Base-by-base conservation (phyloP, 2,329 filamentous ascomycete species). In the Botrytis fabae region DNA sequence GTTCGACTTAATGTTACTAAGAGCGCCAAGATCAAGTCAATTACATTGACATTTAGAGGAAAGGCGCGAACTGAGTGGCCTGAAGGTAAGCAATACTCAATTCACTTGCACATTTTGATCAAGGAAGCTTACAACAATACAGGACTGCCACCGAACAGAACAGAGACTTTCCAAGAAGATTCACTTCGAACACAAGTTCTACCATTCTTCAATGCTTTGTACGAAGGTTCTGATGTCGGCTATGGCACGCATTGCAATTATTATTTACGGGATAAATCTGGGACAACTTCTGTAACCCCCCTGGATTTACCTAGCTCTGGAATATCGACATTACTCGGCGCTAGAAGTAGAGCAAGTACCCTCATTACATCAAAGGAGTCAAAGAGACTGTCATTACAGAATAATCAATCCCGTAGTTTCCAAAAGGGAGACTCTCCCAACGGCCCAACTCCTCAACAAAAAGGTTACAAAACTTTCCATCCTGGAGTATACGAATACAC, bases 61-160 rank as follows among this genome's bases (percentile, higher is more conserved):
- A 92, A 90, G 80, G 93, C 94, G 4, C 89, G 92, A 76, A 98
- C 96, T 1, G 94, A 97, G 80, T 99, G 96, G 96, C 95, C 96
- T 25, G 96, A 98, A 84, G 94, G 90, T 88, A 84, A 92, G 87
- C 86, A 48, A 35, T 71, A 71, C 48, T 12, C n/a, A 51, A 48
- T 65, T n/a, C 18, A 32, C 25, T 68, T 32, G 6, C 14, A 22
- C 14, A 9, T 42, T 42, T 16, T 42, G n/a, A 68, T 68, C 25
- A 68, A 3, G 10, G n/a, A 57, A 66, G 66, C 48, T 63, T 35
- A 70, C 51, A 66, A 64, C 40, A 74, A 12, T 10, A 46, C 75
- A 90, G 90, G 94, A 69, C 96, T 98, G 44, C 95, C 96, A 4
- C 94, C 95, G 0, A 87, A 91, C 73, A 97, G 97, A 82, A 87